Evolutionary conservation across 2,329 filamentous ascomycete genomes (phyloP).

Genomic region (Fusarium citri): DNA sequence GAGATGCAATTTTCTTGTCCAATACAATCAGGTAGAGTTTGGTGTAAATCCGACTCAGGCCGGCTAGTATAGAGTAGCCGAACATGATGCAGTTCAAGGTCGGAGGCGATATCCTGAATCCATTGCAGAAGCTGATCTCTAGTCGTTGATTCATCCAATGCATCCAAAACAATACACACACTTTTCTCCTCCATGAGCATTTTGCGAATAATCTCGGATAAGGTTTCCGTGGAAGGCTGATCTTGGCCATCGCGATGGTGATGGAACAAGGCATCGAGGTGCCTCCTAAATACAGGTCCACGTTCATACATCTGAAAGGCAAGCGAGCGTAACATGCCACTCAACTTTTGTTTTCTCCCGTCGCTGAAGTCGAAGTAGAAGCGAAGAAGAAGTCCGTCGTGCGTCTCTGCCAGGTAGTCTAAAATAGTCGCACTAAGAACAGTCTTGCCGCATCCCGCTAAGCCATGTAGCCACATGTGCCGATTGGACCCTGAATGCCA

Average conservation of each 20-base stretch:
- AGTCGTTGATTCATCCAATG: background rate
- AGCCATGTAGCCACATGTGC: conserved; percentile 13
- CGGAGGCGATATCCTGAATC: background rate
- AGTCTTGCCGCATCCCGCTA: conserved; percentile 39
- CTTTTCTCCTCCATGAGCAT: background rate
- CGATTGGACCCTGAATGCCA: background rate
- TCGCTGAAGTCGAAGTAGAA: conserved; percentile 39
- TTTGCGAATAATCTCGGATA: background rate
- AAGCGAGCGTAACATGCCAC: background rate
- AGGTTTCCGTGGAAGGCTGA: background rate
- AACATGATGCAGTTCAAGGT: background rate
- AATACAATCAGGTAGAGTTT: conserved; percentile 13
- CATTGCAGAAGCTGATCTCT: background rate
- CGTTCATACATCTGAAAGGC: background rate
- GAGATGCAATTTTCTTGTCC: conserved; percentile 30
- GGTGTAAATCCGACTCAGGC: conserved; percentile 31
- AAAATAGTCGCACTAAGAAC: conserved; percentile 32
- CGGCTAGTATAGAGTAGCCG: conserved; percentile 35
- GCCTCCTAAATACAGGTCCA: background rate
- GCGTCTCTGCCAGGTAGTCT: conserved; percentile 15
- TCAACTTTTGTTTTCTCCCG: background rate
- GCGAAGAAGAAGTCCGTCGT: conserved; percentile 22
- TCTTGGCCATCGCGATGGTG: background rate
- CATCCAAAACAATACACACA: background rate
- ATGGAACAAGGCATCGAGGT: background rate